Percentiles rank a stretch among this genome's conserved stretches.
Conservation (phyloP, 2,329 filamentous ascomycete species). For the Neofusicoccum parvum region DNA sequence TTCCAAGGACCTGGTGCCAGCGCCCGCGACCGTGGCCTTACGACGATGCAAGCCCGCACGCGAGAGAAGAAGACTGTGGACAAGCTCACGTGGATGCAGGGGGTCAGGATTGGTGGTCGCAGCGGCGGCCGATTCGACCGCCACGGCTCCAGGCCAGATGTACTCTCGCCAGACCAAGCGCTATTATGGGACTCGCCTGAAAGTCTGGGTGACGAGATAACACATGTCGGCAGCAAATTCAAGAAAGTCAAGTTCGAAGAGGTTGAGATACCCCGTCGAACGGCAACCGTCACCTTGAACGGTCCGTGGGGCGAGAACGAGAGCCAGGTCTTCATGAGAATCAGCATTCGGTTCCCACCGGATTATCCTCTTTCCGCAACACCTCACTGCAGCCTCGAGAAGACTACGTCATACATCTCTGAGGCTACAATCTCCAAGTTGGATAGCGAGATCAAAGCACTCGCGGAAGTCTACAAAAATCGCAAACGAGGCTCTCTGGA, state of each 20-base stretch:
- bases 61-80: constrained; percentile 54
- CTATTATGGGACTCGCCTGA: constrained; percentile 43
- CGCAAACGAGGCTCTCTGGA: constrained; percentile 61
- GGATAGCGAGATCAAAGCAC: constrained; percentile 54
- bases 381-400: constrained; percentile 58
- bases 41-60: constrained; percentile 52
- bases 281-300: constrained; percentile 59
- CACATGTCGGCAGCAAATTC: constrained; percentile 62
- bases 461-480: constrained; percentile 57
- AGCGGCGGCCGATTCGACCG: constrained; percentile 25
- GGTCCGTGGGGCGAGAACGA: constrained; percentile 61
- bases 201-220: constrained; percentile 63
- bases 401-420: constrained; percentile 57
- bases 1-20: constrained; percentile 32
- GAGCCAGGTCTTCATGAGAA: constrained; percentile 57
- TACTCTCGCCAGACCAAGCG: constrained; percentile 21
- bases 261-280: constrained; percentile 57
- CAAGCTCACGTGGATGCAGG: constrained; percentile 66
- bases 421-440: constrained; percentile 53
- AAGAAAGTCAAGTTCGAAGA: constrained; percentile 62
- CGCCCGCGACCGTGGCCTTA: constrained; percentile 30
- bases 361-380: constrained; percentile 56
- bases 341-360: constrained; percentile 60
- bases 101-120: constrained; percentile 60
- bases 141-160: constrained; percentile 27